Conservation (phyloP, 441 rosid genomes). For the Syzygium malaccense region DNA sequence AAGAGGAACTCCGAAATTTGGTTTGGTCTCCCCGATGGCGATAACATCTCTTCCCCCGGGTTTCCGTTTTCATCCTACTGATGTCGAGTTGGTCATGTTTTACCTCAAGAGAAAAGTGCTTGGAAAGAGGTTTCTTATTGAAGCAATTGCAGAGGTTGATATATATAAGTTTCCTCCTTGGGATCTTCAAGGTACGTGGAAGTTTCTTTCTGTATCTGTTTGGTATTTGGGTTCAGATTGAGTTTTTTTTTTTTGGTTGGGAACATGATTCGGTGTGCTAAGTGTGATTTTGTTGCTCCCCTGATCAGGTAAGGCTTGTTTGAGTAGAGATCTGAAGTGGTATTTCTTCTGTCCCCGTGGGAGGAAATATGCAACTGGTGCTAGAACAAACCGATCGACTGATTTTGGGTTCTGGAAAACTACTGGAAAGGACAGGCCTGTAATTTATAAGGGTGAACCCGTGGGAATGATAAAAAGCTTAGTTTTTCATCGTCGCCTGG, state of each 20-base stretch:
- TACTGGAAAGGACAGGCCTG: constrained; percentile 62
- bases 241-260: not conserved
- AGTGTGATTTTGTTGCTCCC: not conserved
- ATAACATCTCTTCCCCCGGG: constrained; percentile 45
- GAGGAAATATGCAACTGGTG: constrained; percentile 51
- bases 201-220: not conserved
- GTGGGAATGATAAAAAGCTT: constrained; percentile 65
- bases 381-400: constrained; percentile 48
- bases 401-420: constrained; percentile 71
- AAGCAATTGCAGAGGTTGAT: constrained; percentile 53
- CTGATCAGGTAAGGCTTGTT: constrained; percentile 20
- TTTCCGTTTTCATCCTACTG: constrained; percentile 76
- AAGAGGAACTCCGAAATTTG: not conserved
- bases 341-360: constrained; percentile 66
- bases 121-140: constrained; percentile 30
- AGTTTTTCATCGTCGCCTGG: constrained; percentile 38
- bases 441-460: constrained; percentile 25
- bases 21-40: constrained; percentile 17
- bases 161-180: constrained; percentile 58
- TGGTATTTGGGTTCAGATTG: not conserved
- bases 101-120: constrained; percentile 58
- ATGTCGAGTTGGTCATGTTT: constrained; percentile 53
- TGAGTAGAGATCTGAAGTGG: constrained; percentile 65
- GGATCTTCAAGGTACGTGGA: constrained; percentile 36
- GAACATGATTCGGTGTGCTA: not conserved